A percentile compares a stretch with the other conserved stretches of the same genome.
Evolutionary conservation across 1,284 basidiomycete species (phyloP).

Genomic region (Ganoderma sinense): DNA sequence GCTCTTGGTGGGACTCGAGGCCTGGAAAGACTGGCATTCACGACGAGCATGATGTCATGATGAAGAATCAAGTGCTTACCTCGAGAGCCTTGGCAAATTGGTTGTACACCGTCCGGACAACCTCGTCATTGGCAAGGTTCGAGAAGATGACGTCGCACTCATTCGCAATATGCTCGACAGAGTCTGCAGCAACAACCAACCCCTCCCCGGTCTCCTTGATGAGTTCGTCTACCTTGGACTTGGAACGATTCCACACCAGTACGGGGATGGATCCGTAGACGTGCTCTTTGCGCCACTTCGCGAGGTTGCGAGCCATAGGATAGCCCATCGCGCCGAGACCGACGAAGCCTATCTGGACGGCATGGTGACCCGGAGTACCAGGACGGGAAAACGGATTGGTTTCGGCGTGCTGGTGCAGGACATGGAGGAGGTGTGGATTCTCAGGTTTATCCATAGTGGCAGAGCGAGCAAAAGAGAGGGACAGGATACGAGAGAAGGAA

Average conservation of each 20-base stretch:
- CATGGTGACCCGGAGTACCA: conserved; percentile 50
- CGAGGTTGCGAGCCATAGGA: conserved; percentile 80
- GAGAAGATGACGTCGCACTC: conserved; percentile 87
- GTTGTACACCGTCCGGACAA: conserved; percentile 74
- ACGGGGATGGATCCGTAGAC: conserved; percentile 51
- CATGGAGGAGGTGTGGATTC: conserved; percentile 25
- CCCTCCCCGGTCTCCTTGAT: conserved; percentile 58
- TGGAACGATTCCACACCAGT: conserved; percentile 74
- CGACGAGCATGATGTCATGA: too few relatives aligned
- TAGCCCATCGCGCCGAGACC: conserved; percentile 78
- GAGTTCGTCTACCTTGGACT: conserved; percentile 64
- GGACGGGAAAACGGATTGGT: conserved; percentile 66
- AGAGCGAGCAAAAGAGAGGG: not conserved
- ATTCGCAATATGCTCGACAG: conserved; percentile 59
- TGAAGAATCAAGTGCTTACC: conserved; percentile 36
- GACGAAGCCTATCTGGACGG: conserved; percentile 63
- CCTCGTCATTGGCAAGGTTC: conserved; percentile 77
- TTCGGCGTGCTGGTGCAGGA: conserved; percentile 26
- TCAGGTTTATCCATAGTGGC: conserved; percentile 14
- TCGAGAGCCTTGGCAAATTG: conserved; percentile 67
- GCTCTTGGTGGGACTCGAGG: conserved; percentile 41
- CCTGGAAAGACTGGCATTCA: conserved; percentile 4
- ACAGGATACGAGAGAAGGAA: not conserved
- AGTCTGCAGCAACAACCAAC: conserved; percentile 61
- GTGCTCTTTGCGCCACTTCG: conserved; percentile 53